A percentile compares a stretch with the other conserved stretches of the same genome.
These are phyloP conservation scores for Leccinum incarnatum DNA, from an alignment of 768 basidiomycete genomes.

Conservation along the genomic window DNA sequence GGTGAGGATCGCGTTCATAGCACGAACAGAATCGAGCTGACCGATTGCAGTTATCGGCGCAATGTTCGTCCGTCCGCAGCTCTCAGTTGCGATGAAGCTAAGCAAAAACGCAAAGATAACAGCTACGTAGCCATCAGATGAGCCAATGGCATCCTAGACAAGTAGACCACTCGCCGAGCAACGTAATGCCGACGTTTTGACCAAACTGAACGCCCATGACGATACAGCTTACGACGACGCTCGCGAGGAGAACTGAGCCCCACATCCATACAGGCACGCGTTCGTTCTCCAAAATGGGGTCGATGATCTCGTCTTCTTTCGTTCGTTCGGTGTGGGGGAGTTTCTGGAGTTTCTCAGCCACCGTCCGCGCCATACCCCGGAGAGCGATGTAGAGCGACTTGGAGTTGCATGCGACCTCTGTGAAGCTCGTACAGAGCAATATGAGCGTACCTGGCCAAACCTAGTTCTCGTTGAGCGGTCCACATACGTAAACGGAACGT, in stretches of 20 bases:
- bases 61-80: neutral
- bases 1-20: neutral
- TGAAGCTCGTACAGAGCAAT: neutral
- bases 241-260: neutral
- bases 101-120: neutral
- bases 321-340: neutral
- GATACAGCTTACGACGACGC: neutral
- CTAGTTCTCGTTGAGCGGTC: neutral
- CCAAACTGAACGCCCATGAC: neutral
- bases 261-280: neutral
- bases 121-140: neutral
- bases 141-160: neutral
- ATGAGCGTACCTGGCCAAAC: neutral
- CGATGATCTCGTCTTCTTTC: neutral
- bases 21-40: neutral
- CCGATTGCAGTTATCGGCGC: neutral
- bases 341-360: neutral
- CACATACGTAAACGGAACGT: neutral
- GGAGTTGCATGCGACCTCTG: neutral
- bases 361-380: neutral
- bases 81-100: constrained; percentile 1
- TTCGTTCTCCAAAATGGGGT: neutral
- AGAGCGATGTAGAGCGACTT: neutral
- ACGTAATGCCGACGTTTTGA: neutral
- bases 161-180: neutral